These are phyloP conservation scores for Solanum microdontum DNA, from an alignment of 257 asterid genomes.

Conservation along the genomic window DNA sequence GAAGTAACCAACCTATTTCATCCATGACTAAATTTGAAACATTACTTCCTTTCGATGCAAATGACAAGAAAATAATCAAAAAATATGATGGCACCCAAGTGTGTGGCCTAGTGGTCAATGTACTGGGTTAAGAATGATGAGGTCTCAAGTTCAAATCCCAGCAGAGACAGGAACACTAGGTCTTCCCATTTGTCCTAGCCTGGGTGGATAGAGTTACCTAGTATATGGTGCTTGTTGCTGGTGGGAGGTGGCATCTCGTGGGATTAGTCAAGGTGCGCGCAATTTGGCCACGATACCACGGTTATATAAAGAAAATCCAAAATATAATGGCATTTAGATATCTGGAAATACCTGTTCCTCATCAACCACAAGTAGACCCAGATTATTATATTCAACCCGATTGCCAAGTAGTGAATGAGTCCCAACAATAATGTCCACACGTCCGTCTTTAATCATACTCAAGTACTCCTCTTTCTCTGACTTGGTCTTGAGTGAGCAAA, in stretches of 20 bases:
- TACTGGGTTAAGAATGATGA: neutral
- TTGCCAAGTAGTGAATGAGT: slow-evolving; percentile 88
- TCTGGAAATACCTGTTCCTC: slow-evolving; percentile 80
- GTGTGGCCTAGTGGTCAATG: neutral
- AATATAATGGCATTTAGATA: slow-evolving; percentile 15
- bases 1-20: neutral
- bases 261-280: neutral
- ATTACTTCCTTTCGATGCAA: neutral
- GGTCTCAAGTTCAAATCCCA: neutral
- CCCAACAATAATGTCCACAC: slow-evolving; percentile 78
- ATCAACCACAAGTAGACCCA: slow-evolving; percentile 94
- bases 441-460: slow-evolving; percentile 71
- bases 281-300: neutral
- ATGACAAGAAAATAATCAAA: neutral
- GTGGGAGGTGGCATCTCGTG: neutral
- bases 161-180: neutral
- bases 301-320: neutral
- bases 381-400: slow-evolving; percentile 80
- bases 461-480: slow-evolving; percentile 71
- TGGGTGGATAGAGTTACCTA: neutral
- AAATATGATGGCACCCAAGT: neutral
- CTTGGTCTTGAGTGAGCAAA: slow-evolving; percentile 57
- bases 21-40: neutral
- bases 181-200: neutral
- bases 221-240: neutral